Base-by-base conservation (phyloP, 2,329 filamentous ascomycete species). In the Emergomyces pasteurianus region DNA sequence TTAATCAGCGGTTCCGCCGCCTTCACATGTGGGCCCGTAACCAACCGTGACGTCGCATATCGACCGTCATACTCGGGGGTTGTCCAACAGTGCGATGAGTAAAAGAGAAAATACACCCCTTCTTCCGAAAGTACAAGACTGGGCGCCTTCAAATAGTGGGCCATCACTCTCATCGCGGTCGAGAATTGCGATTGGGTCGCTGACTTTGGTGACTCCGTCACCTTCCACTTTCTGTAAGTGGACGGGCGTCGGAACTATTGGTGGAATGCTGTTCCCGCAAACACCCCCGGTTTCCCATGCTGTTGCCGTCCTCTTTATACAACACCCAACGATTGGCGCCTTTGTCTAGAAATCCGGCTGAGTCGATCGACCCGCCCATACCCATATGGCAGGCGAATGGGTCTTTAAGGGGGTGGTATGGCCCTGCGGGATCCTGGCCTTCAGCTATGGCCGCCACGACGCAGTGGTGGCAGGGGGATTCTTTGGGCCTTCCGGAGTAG, bases 251-350 rank as follows among this genome's bases (percentile, higher is more conserved):
- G 68, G 59, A 8, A 71, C 67, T 1, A 72, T 63, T 0, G 74
- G 74, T 1, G 67, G 65, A n/a, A 72, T 60, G 63, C 78, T 80
- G 62, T 78, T 77, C 58, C 73, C 73, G 67, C 79, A 81, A 60
- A 73, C 70, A 1, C 79, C 79, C 43, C 78, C 77, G 62, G n/a
- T 76, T 67, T 21, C 77, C 77, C 42, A 80, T 71, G 61, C 75
- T 77, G 71, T 87, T 87, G 43, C 85, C 85, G 70, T 88, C 85
- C 31, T 87, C 75, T 70, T 88, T 88, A 75, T 85, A 88, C 10
- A 82, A 73, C 5, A 88, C 77, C 67, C 86, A 88, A 6, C 79
- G 78, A 38, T 70, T 77, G 36, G 81, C 81, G 50, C 79, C 77
- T 12, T 70, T 68, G 67, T 88, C 85, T 12, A 73, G 66, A 71